Evolutionary conservation across 805 yeast genomes (phyloP), one percentile per base, ranked within the genome.

Genomic region (Dipodascopsis tothii): DNA sequence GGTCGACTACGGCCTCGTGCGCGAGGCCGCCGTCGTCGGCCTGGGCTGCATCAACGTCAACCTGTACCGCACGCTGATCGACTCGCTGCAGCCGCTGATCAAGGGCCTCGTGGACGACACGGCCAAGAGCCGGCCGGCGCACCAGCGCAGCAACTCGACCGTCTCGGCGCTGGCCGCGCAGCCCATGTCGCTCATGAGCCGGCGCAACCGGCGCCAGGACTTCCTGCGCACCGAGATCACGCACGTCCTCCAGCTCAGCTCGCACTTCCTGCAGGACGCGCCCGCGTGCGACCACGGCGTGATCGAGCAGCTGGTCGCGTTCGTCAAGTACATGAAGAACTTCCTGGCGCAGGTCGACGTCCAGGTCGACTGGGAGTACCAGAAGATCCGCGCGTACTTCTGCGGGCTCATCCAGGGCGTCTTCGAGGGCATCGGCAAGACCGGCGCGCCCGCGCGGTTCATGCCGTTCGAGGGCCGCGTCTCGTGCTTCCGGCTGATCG

Each of bases 11-110:
- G 70, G 73, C 2, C 69, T 78, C 51, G 75, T 92, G 5, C 71
- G 84, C 48, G 95, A 88, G 51, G 92, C 96, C 0, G 78, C 88
- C 14, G 86, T 87, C n/a, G 68, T 81, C 2, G 97, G 97, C 0
- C 63, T 94, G 42, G 81, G 95, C 51, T 85, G 94, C 49, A 77
- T 88, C 62, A 92, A 92, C 60, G 79, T 88, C 47, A 92, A 92
- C 62, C 85, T 88, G 14, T 87, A 85, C 69, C 77, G 74, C 51
- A 80, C 95, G 0, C 73, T 90, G 41, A 64, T 90, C 25, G 95
- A 87, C 55, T 43, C 49, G 11, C 35, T 56, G 28, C 48, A 43
- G 30, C 43, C 45, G 5, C 30, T 44, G 45, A 35, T 47, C 9
- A 16, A 28, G n/a, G 5, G 34, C 5, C 5, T 43, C 9, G 39